Base-by-base conservation (phyloP, 192 early-diverging fungal species). In the Backusella luteola region DNA sequence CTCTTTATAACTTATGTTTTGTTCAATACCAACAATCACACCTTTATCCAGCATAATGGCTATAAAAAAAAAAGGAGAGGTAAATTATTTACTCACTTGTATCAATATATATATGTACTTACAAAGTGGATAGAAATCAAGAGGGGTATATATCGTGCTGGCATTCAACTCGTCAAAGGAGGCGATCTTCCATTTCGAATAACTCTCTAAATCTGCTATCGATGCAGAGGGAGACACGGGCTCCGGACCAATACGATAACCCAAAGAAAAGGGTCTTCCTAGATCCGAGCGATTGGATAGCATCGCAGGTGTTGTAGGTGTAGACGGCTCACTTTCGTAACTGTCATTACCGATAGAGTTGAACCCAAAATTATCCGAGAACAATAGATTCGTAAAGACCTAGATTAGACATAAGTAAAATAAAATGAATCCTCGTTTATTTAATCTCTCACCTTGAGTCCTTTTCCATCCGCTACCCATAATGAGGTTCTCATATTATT, bases 91-190 rank as follows among this genome's bases (percentile, higher is more conserved):
- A 53, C 29, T 8, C 23, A 73, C n/a, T 12, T 67, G 32, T 21
- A 2, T 59, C 35, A 3, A 17, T 34, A n/a, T 35, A 38, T 59
- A 41, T 32, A 32, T 32, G 29, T n/a, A 79, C 83, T 81, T 84
- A 95, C 93, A 87, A 34, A 94, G 83, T 12, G 93, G 93, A 79
- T 94, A 94, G 78, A 92, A 96, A 66, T 94, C 94, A 9, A 93
- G 69, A 17, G 84, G 80, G 67, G 94, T 89, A 29, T 84, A 79
- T 41, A 93, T 74, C 14, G 85, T 81, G 59, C 84, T 77, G 21
- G 69, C 71, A 56, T 67, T 69, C 4, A 76, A 56, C 29, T 70
- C 38, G 41, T 70, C 49, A 26, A 81, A 67, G 19, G 75, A 15
- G 12, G 35, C 41, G 6, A 70, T 81, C 9, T 34, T 77, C 80